Evolutionary conservation across 2,329 filamentous ascomycete genomes (phyloP), one percentile per base, ranked within the genome.

Genomic region (Colletotrichum lupini): DNA sequence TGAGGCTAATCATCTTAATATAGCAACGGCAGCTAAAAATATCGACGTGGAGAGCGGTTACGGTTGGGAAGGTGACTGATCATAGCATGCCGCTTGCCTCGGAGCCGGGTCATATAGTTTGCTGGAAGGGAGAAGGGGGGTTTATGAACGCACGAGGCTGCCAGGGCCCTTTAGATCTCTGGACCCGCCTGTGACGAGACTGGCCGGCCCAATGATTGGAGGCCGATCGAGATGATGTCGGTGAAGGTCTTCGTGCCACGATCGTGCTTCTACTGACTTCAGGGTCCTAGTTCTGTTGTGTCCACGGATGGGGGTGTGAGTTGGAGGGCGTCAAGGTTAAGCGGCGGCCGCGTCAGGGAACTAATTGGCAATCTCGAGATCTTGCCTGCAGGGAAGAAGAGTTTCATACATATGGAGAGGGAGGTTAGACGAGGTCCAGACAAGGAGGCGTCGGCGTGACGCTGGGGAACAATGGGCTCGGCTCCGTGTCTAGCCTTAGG

Each of bases 11-110:
- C 42, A 37, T 76, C 81, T 80, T 79, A 81, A 79, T 81, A 81
- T 83, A 83, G 81, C 76, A 84, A 78, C 73, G 74, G 68, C 65
- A 73, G 75, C 80, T 79, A 81, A 81, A 81, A 82, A 81, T 80
- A 81, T 77, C 75, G 59, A 65, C 73, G 56, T 16, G 60, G 61
- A 64, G 56, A 52, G 62, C 65, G 57, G 59, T 46, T 61, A 37
- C 35, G 59, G 73, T 26, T 73, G 55, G 66, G 55, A n/a, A 55
- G 61, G 49, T 28, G 46, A 55, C 32, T 16, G 30, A 35, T 49
- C 49, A 55, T 64, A 30, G 46, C 30, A 28, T 71, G 61, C 61
- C 19, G 56, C 22, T 35, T 55, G 46, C 49, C 49, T 42, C 26
- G 26, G 60, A 28, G 46, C 46, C 22, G 53, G 59, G 32, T 56